phyloP scores from a whole-genome alignment of 2,329 filamentous ascomycete species.

The Pseudogymnoascus sp. region DNA sequence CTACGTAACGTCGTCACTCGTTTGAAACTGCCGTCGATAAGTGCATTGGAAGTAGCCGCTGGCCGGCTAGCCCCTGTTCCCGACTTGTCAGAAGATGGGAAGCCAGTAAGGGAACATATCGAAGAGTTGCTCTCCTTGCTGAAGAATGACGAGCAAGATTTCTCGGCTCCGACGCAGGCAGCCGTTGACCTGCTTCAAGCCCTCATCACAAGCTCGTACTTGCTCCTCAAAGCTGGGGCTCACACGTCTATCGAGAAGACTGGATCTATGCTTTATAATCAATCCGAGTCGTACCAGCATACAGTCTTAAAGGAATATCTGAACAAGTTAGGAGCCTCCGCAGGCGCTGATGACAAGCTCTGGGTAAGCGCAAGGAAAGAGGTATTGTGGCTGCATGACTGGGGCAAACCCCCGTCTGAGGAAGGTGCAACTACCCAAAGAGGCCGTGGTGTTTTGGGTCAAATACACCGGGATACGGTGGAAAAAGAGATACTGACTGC shows the following conservation, averaged over 20 bases:
- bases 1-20: conserved; percentile 50
- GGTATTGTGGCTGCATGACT: conserved; percentile 65
- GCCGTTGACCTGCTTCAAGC: conserved; percentile 54
- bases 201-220: conserved; percentile 51
- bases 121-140: conserved; percentile 44
- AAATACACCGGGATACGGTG: conserved; percentile 50
- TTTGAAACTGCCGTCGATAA: conserved; percentile 50
- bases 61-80: conserved; percentile 37
- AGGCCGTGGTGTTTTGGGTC: conserved; percentile 46
- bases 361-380: conserved; percentile 55
- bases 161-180: conserved; percentile 49
- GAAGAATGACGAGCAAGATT: conserved; percentile 42
- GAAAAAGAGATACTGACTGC: conserved; percentile 65
- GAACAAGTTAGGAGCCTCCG: conserved; percentile 15
- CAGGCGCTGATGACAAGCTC: conserved; percentile 53
- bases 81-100: conserved; percentile 22
- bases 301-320: background rate
- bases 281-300: background rate
- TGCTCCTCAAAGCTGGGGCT: conserved; percentile 43
- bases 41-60: conserved; percentile 41
- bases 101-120: conserved; percentile 25
- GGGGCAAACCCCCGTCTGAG: conserved; percentile 46
- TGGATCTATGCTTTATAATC: background rate
- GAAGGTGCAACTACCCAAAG: conserved; percentile 29
- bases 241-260: conserved; percentile 12